Conservation (phyloP, 371 early-diverging fungal genomes). For the Syncephalis plumigaleata region DNA sequence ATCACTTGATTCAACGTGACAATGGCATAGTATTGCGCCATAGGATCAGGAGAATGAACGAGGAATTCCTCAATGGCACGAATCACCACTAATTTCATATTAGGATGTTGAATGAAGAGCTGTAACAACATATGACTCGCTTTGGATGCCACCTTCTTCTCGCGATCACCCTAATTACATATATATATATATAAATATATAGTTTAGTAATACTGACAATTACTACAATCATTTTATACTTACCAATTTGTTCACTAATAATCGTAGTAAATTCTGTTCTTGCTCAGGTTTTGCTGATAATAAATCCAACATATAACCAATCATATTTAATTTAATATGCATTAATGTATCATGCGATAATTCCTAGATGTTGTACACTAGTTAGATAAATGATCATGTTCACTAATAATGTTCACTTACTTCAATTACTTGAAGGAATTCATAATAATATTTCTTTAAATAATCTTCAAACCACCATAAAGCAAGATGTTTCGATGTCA, state of each 20-base stretch:
- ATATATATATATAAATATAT: neutral
- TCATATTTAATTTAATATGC: conserved; percentile 61
- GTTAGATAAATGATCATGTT: neutral
- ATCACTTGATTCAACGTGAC: conserved; percentile 84
- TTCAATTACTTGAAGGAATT: conserved; percentile 70
- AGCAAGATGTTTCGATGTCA: conserved; percentile 50
- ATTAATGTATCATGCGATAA: conserved; percentile 70
- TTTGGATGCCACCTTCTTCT: conserved; percentile 74
- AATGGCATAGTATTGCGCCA: conserved; percentile 71
- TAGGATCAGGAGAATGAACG: conserved; percentile 26
- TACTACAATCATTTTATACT: neutral
- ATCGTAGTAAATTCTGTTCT: conserved; percentile 77
- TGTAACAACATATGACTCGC: conserved; percentile 56
- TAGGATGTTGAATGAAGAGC: conserved; percentile 56
- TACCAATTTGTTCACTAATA: conserved; percentile 82
- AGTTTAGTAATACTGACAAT: too few relatives aligned
- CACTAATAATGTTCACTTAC: conserved; percentile 12
- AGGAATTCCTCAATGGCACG: conserved; percentile 77
- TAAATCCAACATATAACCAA: conserved; percentile 54
- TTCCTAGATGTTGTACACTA: conserved; percentile 18
- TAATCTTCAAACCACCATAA: conserved; percentile 88
- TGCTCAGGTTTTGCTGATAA: conserved; percentile 82
- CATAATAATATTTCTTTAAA: conserved; percentile 76
- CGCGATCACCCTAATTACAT: conserved; percentile 57
- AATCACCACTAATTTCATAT: conserved; percentile 77